Base-by-base conservation (phyloP, 345 rosid genomes). In the Bretschneidera sinensis region DNA sequence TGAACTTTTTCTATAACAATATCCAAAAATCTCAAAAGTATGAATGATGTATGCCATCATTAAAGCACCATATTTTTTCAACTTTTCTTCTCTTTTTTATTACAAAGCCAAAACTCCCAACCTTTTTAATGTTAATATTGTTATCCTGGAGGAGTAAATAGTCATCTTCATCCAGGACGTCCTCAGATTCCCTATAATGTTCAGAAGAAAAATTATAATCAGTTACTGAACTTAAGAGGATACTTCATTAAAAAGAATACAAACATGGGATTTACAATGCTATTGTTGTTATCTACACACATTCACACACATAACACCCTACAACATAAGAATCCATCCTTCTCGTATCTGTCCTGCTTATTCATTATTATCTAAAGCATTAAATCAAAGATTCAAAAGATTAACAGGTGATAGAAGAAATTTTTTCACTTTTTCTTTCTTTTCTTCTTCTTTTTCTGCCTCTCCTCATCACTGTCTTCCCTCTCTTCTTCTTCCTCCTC, bases 141-240 rank as follows among this genome's bases (percentile, higher is more conserved):
- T 91, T 94, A 59, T 94, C 99, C 50, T 88, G 84, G 43, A 94
- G 92, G 21, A 94, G 96, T 63, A 85, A 91, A 58, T 94, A 94
- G 59, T 94, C 99, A 63, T 94, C 99, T 73, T 94, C 99, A 66
- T 91, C 99, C 55, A 94, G 99, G 51, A 75, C 86, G 64, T 85
- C 88, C 55, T 79, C 98, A 4, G 75, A 60, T 68, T 81, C 92
- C 73, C 99, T 94, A 56, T 31, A 65, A n/a, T n/a, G n/a, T 11
- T 57, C 58, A 25, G 45, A 64, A 57, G 63, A 6, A 59, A 45
- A 63, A 54, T 61, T 9, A 20, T 18, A 43, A 19, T n/a, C n/a
- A n/a, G n/a, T n/a, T n/a, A n/a, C n/a, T n/a, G n/a, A n/a, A n/a
- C n/a, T n/a, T n/a, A n/a, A n/a, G 21, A 19, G n/a, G 50, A 20